Evolutionary conservation across 2,329 filamentous ascomycete genomes (phyloP).

Genomic region (Aquanectria penicillioides): DNA sequence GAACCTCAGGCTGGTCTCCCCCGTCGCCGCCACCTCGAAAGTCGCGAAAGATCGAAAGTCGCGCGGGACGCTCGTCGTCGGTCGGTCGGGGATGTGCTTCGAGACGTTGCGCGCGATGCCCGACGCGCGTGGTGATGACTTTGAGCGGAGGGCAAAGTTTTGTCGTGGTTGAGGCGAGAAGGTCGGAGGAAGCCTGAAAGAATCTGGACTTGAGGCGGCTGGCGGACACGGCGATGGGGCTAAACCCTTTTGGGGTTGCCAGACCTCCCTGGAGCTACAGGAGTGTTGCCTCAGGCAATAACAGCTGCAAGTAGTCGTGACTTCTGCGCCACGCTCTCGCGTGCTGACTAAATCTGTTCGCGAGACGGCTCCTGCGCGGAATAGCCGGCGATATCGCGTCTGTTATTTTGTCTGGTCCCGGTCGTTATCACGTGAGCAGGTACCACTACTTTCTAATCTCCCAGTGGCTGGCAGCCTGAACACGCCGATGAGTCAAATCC

Average conservation of each 20-base stretch:
- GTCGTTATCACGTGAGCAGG: slow-evolving; percentile 13
- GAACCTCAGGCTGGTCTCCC: slow-evolving; percentile 57
- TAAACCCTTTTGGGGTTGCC: slow-evolving; percentile 31
- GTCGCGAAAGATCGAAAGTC: slow-evolving; percentile 50
- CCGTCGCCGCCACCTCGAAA: slow-evolving; percentile 56
- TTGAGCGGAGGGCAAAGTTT: slow-evolving; percentile 51
- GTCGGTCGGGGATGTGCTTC: slow-evolving; percentile 40
- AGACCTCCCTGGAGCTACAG: slow-evolving; percentile 24
- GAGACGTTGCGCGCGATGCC: slow-evolving; percentile 54
- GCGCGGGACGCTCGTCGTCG: slow-evolving; percentile 48
- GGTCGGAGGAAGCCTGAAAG: slow-evolving; percentile 53
- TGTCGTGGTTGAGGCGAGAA: slow-evolving; percentile 56
- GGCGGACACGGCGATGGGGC: slow-evolving; percentile 40
- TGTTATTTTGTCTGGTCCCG: slow-evolving; percentile 19
- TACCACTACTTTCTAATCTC: slow-evolving; percentile 29
- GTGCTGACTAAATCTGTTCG: slow-evolving; percentile 36
- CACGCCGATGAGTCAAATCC: slow-evolving; percentile 39
- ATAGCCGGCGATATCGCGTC: slow-evolving; percentile 8
- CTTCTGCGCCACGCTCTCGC: slow-evolving; percentile 27
- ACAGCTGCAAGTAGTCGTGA: slow-evolving; percentile 19
- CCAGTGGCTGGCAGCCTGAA: slow-evolving; percentile 26
- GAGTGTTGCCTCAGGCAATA: slow-evolving; percentile 39
- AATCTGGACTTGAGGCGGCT: slow-evolving; percentile 56
- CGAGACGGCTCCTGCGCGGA: not conserved
- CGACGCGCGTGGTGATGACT: slow-evolving; percentile 64